Evolutionary conservation across 75 land plant species (phyloP), one percentile per base, ranked within the genome.

Genomic region (Sequoiadendron giganteum): DNA sequence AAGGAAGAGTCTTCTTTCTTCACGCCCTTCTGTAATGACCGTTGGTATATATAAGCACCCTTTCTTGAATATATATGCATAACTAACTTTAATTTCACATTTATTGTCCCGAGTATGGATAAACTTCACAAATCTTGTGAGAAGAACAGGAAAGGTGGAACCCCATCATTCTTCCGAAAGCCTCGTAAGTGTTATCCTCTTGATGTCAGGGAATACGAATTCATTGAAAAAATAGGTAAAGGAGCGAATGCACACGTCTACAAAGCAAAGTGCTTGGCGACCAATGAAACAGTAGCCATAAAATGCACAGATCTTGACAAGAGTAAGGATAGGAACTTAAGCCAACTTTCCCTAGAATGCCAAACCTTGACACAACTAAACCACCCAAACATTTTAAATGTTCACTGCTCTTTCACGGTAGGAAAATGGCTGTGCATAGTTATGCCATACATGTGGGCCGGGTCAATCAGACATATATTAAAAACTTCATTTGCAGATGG

Each of bases 391-490:
- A 90, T 97, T 83, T 94, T 97, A 86, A 87, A 85, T 4, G 95
- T 98, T 13, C 94, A 95, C 91, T 96, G 98, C 89, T 94, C 95
- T 42, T 97, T 97, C 93, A 92, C 91, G 42, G 96, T 93, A n/a
- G 95, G 85, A 76, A 90, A 73, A 55, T 86, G 84, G 85, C 91
- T 97, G 32, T 97, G 98, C 98, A 95, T 95, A 10, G 97, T 95
- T 92, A 97, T 96, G 99, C 98, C 99, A 1, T 97, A 93, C 90
- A 92, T 96, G 97, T 92, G 95, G 21, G 93, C 90, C 39, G 99
- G 98, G 8, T 97, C 99, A 61, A 86, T 95, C 13, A 91, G 88
- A 40, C 84, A 92, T 86, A 96, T 96, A 68, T 93, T 97, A 83
- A 86, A 93, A 25, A 87, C 95, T n/a, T 87, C 95, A 38, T 96